These are phyloP conservation scores for Nyssa sinensis DNA, from an alignment of 148 eudicot genomes.

Conservation along the genomic window DNA sequence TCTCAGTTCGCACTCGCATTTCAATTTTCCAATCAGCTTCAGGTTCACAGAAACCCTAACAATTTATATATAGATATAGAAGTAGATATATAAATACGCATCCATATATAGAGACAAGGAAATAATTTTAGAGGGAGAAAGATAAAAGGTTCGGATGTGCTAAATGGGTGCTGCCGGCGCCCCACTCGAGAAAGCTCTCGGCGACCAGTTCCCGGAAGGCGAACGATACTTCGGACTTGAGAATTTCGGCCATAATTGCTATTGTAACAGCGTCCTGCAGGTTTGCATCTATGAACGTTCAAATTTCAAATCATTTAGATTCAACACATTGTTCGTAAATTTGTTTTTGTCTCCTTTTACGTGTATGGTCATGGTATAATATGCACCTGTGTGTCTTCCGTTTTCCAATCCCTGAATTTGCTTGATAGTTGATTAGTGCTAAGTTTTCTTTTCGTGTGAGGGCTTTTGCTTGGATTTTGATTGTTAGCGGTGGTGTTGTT, in stretches of 20 bases:
- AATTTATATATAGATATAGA: too few relatives aligned
- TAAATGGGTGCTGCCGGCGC: conserved; percentile 76
- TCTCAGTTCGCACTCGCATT: not conserved
- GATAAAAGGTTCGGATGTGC: conserved; percentile 16
- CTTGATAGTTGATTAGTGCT: not conserved
- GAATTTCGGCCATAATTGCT: conserved; percentile 80
- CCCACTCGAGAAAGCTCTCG: conserved; percentile 78
- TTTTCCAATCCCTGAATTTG: not conserved
- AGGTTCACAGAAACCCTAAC: not conserved
- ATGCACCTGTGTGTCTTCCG: not conserved
- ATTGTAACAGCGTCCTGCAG: conserved; percentile 83
- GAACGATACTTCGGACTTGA: conserved; percentile 79
- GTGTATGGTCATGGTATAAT: not conserved
- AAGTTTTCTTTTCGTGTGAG: too few relatives aligned
- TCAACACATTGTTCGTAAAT: not conserved
- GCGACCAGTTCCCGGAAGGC: conserved; percentile 85
- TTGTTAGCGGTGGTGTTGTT: not conserved
- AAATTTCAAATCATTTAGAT: not conserved
- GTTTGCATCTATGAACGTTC: conserved; percentile 18
- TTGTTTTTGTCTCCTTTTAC: not conserved
- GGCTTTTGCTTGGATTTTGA: not conserved
- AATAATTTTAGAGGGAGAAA: not conserved
- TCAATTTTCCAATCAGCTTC: not conserved
- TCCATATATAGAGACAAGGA: not conserved
- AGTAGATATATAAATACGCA: too few relatives aligned